Conservation (phyloP, 179 eudicot species). For the Corrigiola litoralis region DNA sequence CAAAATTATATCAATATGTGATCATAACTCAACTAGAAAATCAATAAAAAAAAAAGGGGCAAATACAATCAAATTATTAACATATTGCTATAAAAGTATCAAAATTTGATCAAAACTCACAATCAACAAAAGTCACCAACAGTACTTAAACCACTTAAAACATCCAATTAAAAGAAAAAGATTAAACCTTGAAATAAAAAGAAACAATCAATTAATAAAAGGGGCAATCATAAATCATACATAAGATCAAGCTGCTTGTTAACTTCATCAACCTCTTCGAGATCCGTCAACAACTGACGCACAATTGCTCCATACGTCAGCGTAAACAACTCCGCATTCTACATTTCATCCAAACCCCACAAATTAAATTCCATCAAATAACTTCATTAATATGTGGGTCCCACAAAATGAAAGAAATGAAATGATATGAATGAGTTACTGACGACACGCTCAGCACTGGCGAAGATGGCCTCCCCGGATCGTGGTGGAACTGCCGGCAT, state of each 20-base stretch:
- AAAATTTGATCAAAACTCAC: too few species aligned
- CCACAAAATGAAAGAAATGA: neutral
- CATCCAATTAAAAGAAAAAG: neutral
- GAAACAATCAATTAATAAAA: neutral
- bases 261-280: constrained; percentile 97
- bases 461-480: constrained; percentile 87
- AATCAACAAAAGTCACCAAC: neutral
- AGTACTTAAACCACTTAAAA: neutral
- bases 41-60: too few species aligned
- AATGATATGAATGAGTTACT: constrained; percentile 11
- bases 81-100: too few species aligned
- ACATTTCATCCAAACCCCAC: neutral
- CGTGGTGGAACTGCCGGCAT: constrained; percentile 75
- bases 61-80: too few species aligned
- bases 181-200: neutral
- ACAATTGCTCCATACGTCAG: constrained; percentile 95
- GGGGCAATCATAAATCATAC: constrained; percentile 35
- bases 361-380: neutral
- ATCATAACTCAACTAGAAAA: too few species aligned
- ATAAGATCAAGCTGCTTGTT: constrained; percentile 98
- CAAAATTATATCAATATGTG: too few species aligned
- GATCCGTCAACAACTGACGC: constrained; percentile 88
- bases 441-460: constrained; percentile 72
- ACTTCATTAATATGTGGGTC: neutral
- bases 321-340: constrained; percentile 95